Conservation (phyloP, 83 land plant species). For the Thuja plicata region DNA sequence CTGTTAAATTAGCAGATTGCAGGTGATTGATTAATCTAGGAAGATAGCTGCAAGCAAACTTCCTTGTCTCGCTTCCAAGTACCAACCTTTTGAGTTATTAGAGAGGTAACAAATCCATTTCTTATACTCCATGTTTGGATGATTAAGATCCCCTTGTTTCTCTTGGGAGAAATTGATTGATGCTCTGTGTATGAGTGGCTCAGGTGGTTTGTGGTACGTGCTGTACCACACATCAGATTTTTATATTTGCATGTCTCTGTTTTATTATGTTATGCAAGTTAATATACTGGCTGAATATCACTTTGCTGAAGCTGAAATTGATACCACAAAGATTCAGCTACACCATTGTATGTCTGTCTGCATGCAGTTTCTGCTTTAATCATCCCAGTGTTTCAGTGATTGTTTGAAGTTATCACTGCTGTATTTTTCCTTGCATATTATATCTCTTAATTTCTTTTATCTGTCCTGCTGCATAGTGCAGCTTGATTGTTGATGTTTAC, state of each 20-base stretch:
- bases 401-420: no score
- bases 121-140: neutral
- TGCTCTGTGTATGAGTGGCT: neutral
- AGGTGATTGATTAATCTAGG: neutral
- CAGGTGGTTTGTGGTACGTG: neutral
- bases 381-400: no score
- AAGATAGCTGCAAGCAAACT: neutral
- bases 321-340: neutral
- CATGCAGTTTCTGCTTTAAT: neutral
- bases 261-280: neutral
- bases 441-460: no score
- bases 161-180: neutral
- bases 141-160: neutral
- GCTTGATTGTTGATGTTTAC: neutral
- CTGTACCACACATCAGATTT: neutral
- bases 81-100: neutral
- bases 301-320: neutral
- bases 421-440: no score
- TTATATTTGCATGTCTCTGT: neutral
- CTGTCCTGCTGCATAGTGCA: neutral
- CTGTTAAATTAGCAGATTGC: neutral
- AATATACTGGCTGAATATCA: neutral
- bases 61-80: neutral
- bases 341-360: neutral
- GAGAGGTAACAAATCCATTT: neutral